Conservation (phyloP, 805 yeast genomes). For the Metschnikowia sp. region DNA sequence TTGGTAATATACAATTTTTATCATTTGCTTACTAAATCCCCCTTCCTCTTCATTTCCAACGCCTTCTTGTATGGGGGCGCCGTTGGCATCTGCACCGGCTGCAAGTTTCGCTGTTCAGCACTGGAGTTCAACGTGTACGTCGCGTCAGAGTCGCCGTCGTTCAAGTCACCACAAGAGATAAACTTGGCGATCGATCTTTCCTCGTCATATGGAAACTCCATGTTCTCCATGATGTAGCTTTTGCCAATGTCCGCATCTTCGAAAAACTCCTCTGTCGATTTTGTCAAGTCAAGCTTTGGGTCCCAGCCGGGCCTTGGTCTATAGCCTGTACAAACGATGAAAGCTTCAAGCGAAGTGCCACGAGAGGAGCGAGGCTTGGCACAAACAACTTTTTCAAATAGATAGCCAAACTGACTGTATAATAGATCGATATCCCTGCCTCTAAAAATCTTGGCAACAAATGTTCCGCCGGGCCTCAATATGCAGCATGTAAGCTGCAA, state of each 20-base stretch:
- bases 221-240: slow-evolving; percentile 43
- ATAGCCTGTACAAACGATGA: slow-evolving; percentile 88
- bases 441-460: slow-evolving; percentile 94
- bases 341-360: slow-evolving; percentile 91
- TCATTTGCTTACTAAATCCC: slow-evolving; percentile 34
- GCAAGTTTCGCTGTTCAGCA: slow-evolving; percentile 50
- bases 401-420: slow-evolving; percentile 84
- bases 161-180: slow-evolving; percentile 90
- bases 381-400: slow-evolving; percentile 85
- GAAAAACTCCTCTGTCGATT: slow-evolving; percentile 80
- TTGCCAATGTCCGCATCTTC: slow-evolving; percentile 60
- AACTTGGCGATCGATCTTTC: slow-evolving; percentile 84
- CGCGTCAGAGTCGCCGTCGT: slow-evolving; percentile 91
- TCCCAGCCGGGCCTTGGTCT: slow-evolving; percentile 81
- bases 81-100: slow-evolving; percentile 93
- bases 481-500: slow-evolving; percentile 87
- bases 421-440: slow-evolving; percentile 93
- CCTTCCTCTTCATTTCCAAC: slow-evolving; percentile 77
- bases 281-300: slow-evolving; percentile 55
- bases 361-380: slow-evolving; percentile 96
- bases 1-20: too few species aligned
- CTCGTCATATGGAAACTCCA: slow-evolving; percentile 49
- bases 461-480: slow-evolving; percentile 83
- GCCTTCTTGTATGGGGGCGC: slow-evolving; percentile 97
- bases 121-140: slow-evolving; percentile 62